These are phyloP conservation scores for Actinomortierella ambigua DNA, from an alignment of 371 early-diverging fungal species.

Conservation along the genomic window DNA sequence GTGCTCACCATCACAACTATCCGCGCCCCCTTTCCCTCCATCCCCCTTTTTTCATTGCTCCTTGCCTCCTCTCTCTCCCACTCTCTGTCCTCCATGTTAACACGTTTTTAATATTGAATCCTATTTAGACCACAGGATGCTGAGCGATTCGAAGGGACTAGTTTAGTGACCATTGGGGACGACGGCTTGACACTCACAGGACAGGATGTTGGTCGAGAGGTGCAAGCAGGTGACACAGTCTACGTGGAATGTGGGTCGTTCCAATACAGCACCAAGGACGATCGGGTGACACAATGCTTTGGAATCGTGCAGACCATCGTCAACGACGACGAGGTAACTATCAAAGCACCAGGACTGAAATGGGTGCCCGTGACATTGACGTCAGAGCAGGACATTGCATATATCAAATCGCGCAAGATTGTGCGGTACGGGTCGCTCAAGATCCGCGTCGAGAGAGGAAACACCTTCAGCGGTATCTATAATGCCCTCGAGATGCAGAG, in stretches of 20 bases:
- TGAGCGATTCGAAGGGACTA: conserved; percentile 27
- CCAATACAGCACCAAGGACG: conserved; percentile 30
- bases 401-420: conserved; percentile 43
- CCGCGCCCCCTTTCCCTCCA: too few species aligned
- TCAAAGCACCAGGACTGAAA: conserved; percentile 48
- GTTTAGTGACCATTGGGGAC: conserved; percentile 33
- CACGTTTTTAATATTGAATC: background rate
- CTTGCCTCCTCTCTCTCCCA: background rate
- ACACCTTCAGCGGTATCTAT: conserved; percentile 40
- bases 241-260: conserved; percentile 47
- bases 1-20: too few species aligned
- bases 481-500: conserved; percentile 27
- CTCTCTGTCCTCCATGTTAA: background rate
- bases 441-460: conserved; percentile 48
- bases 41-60: background rate
- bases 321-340: conserved; percentile 21
- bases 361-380: conserved; percentile 41
- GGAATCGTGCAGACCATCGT: conserved; percentile 34
- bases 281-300: conserved; percentile 39
- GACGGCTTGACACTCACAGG: conserved; percentile 35
- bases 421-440: conserved; percentile 45
- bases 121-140: conserved; percentile 47
- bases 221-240: conserved; percentile 42
- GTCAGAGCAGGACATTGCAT: conserved; percentile 36
- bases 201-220: conserved; percentile 26